Conservation (phyloP, 306 rosid genomes). For the Herpetospermum pedunculosum region DNA sequence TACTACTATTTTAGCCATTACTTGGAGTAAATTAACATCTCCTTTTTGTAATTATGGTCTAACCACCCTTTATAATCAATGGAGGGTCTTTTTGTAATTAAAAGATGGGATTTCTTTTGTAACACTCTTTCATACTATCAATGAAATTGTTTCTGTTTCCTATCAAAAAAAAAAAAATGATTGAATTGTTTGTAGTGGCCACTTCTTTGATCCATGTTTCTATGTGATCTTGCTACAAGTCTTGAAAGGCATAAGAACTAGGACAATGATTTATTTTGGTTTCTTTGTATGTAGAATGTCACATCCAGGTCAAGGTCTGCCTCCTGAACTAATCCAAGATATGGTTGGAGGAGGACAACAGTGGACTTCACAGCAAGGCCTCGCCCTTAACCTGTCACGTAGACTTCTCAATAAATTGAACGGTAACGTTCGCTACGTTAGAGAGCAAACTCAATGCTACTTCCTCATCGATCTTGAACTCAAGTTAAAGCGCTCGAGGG, state of each 20-base stretch:
- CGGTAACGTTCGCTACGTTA: constrained; percentile 46
- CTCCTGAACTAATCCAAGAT: constrained; percentile 39
- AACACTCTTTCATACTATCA: no score
- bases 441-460: constrained; percentile 49
- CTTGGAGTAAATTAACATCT: no score
- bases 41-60: no score
- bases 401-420: constrained; percentile 63
- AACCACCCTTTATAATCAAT: no score
- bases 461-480: constrained; percentile 55
- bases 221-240: background rate
- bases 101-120: no score
- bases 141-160: no score
- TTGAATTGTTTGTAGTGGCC: background rate
- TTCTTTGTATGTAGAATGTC: constrained; percentile 41
- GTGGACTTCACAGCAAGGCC: constrained; percentile 60
- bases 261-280: background rate
- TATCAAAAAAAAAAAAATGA: no score
- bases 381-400: constrained; percentile 48
- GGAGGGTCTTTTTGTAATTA: no score
- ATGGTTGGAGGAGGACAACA: constrained; percentile 50
- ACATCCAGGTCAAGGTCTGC: constrained; percentile 64
- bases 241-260: background rate
- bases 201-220: background rate
- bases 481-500: constrained; percentile 13
- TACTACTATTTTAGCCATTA: no score